phyloP scores from a whole-genome alignment of 164 flowering plant species.

The Vitis labrusca region DNA sequence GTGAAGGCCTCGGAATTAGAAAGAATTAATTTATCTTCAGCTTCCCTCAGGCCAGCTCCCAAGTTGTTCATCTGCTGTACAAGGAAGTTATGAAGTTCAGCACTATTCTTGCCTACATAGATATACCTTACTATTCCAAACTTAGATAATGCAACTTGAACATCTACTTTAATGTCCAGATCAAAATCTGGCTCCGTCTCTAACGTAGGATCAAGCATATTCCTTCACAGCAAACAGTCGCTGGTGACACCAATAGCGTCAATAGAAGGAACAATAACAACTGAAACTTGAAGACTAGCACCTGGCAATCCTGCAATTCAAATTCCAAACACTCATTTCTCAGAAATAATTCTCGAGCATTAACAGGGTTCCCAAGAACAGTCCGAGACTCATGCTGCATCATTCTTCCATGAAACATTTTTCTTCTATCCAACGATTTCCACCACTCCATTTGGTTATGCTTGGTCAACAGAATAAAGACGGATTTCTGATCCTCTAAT shows the following conservation, averaged over 20 bases:
- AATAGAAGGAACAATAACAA: conserved; percentile 37
- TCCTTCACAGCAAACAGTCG: conserved; percentile 78
- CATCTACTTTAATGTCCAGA: conserved; percentile 88
- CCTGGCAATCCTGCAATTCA: conserved; percentile 47
- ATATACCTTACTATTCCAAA: conserved; percentile 71
- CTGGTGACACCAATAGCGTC: conserved; percentile 72
- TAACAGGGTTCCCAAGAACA: too few species aligned
- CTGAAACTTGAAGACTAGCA: conserved; percentile 39
- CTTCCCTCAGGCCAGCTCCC: conserved; percentile 31
- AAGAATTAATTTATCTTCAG: conserved; percentile 35
- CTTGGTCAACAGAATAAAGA: conserved; percentile 62
- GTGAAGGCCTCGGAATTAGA: conserved; percentile 39
- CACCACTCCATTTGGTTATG: conserved; percentile 81
- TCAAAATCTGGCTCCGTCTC: conserved; percentile 93
- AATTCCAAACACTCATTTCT: too few species aligned
- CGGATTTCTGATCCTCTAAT: conserved; percentile 60
- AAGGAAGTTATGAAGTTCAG: conserved; percentile 26
- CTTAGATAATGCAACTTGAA: conserved; percentile 71
- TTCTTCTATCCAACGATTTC: conserved; percentile 37
- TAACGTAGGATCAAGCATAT: conserved; percentile 83
- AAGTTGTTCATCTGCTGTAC: conserved; percentile 21
- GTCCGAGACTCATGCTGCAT: too few species aligned
- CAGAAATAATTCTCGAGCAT: too few species aligned
- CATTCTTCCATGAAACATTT: too few species aligned
- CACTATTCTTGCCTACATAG: conserved; percentile 58